Base-by-base conservation (phyloP, 352 stramenopile species). In the Globisporangium megalacanthum region DNA sequence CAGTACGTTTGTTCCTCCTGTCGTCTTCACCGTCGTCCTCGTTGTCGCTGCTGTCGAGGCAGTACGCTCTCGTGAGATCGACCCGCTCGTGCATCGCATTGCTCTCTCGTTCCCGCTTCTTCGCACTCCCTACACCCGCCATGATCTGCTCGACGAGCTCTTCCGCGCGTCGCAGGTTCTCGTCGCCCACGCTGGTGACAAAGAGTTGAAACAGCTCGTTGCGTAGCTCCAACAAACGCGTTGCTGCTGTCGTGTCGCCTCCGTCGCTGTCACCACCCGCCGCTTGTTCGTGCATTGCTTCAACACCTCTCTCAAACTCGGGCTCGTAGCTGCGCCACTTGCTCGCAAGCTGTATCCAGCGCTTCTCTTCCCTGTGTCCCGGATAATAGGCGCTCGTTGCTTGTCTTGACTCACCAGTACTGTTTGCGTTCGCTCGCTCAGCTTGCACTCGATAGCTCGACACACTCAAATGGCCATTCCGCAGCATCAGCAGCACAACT, bases 381-480 rank as follows among this genome's bases (percentile, higher is more conserved):
- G 63, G 72, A n/a, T 69, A 8, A 4, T 4, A 37, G 33, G 8
- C 4, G 5, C 33, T 8, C 33, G 4, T 37, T 37, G 33, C 33
- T 8, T 8, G 33, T 8, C 33, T 37, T 37, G 33, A 37, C 33
- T 37, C 33, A 4, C 33, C 5, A 9, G 33, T 8, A 37, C 5
- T 8, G 33, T 37, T 37, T 37, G 33, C 33, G 33, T 1, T 51
- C 15, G 29, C 25, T 20, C n/a, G 42, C 19, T 25, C 19, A 13
- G 19, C 49, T 33, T 85, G 59, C 1, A 75, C 66, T 3, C 52
- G 59, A 44, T 81, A 87, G 49, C 55, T 86, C 6, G 72, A 75
- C 15, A 88, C 72, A 47, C 79, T 88, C 33, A 90, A 36, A 6
- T 82, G 54, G 3, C 72, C 66, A 57, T 84, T 88, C 36, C 72